These are phyloP conservation scores for Hanseniaspora hatyaiensis DNA, from an alignment of 805 yeast species.

Conservation along the genomic window DNA sequence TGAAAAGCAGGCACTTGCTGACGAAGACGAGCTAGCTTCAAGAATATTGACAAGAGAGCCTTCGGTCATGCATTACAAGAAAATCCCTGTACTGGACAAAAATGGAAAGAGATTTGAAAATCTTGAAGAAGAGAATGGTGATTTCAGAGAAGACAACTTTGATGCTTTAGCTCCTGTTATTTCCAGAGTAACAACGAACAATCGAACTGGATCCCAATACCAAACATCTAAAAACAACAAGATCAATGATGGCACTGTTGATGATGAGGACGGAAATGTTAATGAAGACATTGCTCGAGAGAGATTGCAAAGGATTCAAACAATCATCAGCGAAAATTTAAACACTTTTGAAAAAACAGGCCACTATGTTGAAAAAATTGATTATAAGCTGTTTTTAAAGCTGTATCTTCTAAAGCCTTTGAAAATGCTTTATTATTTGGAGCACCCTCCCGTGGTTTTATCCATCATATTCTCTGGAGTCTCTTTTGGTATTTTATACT, in stretches of 20 bases:
- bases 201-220: constrained; percentile 3
- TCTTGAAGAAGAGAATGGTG: constrained; percentile 17
- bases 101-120: neutral
- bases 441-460: constrained; percentile 63
- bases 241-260: constrained; percentile 11
- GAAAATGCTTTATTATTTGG: constrained; percentile 47
- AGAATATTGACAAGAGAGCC: constrained; percentile 15
- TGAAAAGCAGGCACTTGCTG: neutral
- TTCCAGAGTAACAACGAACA: constrained; percentile 19
- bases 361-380: constrained; percentile 20
- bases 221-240: constrained; percentile 21
- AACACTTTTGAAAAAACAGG: constrained; percentile 10
- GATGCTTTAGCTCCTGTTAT: constrained; percentile 23
- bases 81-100: neutral
- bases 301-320: constrained; percentile 15
- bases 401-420: constrained; percentile 47
- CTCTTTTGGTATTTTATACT: constrained; percentile 59
- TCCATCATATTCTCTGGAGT: constrained; percentile 57
- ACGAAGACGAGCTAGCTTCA: constrained; percentile 2
- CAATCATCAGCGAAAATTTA: constrained; percentile 19
- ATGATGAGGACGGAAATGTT: neutral
- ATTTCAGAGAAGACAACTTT: constrained; percentile 20
- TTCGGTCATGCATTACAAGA: constrained; percentile 15
- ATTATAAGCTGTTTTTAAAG: constrained; percentile 30
- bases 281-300: constrained; percentile 1